Evolutionary conservation across 108 stramenopile genomes (phyloP), one percentile per base, ranked within the genome.

Genomic region (Pseudonitzschia multistriata): DNA sequence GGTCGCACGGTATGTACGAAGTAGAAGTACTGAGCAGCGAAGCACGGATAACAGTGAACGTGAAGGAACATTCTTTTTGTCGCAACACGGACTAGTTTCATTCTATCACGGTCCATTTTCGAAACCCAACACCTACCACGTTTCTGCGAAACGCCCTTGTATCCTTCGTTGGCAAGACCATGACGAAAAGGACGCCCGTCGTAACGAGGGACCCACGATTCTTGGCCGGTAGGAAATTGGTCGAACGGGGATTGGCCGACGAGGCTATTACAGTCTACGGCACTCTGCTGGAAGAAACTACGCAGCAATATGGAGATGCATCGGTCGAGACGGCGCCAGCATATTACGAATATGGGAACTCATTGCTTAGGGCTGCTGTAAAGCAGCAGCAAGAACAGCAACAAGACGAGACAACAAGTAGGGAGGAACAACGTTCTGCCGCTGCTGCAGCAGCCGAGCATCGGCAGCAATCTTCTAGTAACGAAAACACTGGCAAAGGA

Each of bases 311-410:
- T 49, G 86, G 85, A 22, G 88, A 88, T 47, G 64, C 61, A 0
- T 74, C 79, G 50, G 65, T 91, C 6, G 85, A 86, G 68, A 69
- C 85, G 0, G 86, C 89, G 34, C 78, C 88, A 15, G 83, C 84
- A 27, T 84, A 86, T 53, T 91, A 88, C 60, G 92, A 94, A 70
- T 90, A 91, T 56, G 92, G 92, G 7, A 90, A 94, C 69, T 75
- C 88, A 0, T 56, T 94, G 49, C 85, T 91, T 71, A 80, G 89
- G 29, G 68, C 83, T 28, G 68, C 63, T 1, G 48, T 72, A 3
- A 47, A 62, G 6, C 52, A 31, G 30, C 50, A 28, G 54, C 52
- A 39, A 70, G 59, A 30, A 8, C 66, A 50, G 29, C 36, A 61
- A 74, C 55, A 39, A 33, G 72, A 71, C n/a, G 57, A 54, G 8